Conservation (phyloP, 1,284 basidiomycete genomes). For the Rhodotorula sp. region DNA sequence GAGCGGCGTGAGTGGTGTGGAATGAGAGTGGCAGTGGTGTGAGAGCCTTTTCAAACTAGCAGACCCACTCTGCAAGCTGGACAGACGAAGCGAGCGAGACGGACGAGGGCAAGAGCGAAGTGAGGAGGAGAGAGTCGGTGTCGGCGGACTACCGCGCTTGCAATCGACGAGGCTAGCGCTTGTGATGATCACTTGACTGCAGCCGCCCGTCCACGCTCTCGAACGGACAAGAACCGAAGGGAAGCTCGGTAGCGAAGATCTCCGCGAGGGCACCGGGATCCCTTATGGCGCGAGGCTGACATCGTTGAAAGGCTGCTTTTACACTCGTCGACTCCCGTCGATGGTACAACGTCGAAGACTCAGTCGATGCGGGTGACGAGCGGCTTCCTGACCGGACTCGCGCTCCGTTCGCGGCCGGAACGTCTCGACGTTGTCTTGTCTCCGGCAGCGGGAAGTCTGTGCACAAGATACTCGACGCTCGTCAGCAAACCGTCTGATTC, state of each 20-base stretch:
- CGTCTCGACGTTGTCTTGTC: neutral
- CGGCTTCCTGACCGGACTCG: slow-evolving; percentile 28
- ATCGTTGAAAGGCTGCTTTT: neutral
- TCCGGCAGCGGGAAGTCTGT: neutral
- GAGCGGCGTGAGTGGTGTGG: neutral
- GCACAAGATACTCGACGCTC: neutral
- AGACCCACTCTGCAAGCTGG: too few species aligned
- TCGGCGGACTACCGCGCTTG: too few species aligned
- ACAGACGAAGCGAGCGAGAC: too few species aligned
- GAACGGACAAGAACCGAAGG: too few species aligned
- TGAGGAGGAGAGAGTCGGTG: neutral
- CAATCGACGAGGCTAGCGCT: too few species aligned
- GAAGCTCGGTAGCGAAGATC: too few species aligned
- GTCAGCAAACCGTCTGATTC: neutral
- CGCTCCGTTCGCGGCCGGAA: slow-evolving; percentile 28
- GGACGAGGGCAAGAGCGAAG: neutral
- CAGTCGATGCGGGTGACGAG: slow-evolving; percentile 32
- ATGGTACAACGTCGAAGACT: neutral
- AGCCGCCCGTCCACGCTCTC: too few species aligned
- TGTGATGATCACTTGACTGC: too few species aligned
- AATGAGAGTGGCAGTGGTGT: neutral
- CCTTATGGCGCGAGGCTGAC: too few species aligned
- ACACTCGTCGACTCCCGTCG: too few species aligned
- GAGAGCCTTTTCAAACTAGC: too few species aligned
- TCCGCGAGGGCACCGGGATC: too few species aligned